Evolutionary conservation across 129 eudicot species (phyloP).

Genomic region (Cynara cardunculus): DNA sequence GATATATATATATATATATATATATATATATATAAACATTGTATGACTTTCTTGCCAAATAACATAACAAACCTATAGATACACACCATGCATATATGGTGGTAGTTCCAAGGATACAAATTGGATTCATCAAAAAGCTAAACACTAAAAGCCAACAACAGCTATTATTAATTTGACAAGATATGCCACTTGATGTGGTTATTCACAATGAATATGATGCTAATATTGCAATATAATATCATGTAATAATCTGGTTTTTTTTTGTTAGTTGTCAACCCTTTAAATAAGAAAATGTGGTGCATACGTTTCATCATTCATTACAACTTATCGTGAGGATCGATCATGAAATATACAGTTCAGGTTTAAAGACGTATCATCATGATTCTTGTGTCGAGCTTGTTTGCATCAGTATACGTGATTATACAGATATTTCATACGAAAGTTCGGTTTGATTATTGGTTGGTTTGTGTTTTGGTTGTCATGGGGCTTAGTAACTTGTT

Average conservation of each 20-base stretch:
- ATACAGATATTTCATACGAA: background rate
- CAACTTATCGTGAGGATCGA: background rate
- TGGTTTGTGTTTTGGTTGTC: background rate
- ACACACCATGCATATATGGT: background rate
- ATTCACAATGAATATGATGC: background rate
- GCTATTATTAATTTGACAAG: background rate
- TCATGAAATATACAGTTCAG: background rate
- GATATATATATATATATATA: no score
- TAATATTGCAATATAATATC: background rate
- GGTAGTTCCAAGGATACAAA: background rate
- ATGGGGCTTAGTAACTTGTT: background rate
- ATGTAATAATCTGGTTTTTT: background rate
- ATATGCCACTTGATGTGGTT: background rate
- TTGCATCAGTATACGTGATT: background rate
- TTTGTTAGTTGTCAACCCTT: background rate
- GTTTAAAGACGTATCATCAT: background rate
- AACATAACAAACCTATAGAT: no score
- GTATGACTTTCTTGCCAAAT: no score
- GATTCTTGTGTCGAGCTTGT: background rate
- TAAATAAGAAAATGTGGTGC: background rate
- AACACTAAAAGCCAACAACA: background rate
- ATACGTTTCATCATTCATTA: background rate
- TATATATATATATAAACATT: no score
- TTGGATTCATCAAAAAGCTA: background rate
- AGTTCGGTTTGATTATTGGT: background rate